Evolutionary conservation across 345 rosid species (phyloP).

Genomic region (Euphorbia peplus): DNA sequence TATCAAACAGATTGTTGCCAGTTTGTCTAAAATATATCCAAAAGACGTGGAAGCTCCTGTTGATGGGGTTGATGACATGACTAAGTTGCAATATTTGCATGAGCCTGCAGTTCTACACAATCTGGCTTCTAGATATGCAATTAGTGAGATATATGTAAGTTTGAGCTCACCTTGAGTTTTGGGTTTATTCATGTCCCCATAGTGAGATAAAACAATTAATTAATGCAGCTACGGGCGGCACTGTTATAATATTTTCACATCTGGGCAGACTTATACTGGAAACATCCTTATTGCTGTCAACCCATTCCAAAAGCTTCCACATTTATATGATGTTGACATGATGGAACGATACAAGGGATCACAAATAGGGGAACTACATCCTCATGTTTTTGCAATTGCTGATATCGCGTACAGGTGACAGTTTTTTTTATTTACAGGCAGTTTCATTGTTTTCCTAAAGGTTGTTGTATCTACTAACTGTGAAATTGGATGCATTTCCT

Average conservation of each 20-base stretch:
- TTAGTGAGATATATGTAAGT: slow-evolving; percentile 74
- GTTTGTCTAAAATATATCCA: slow-evolving; percentile 50
- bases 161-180: slow-evolving; percentile 17
- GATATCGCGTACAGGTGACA: slow-evolving; percentile 77
- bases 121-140: slow-evolving; percentile 55
- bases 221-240: slow-evolving; percentile 27
- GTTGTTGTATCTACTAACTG: slow-evolving; percentile 13
- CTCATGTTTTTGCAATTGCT: slow-evolving; percentile 86
- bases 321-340: slow-evolving; percentile 43
- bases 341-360: slow-evolving; percentile 74
- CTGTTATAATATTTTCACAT: slow-evolving; percentile 43
- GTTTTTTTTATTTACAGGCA: slow-evolving; percentile 1
- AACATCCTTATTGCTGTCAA: slow-evolving; percentile 89
- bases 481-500: slow-evolving; percentile 11
- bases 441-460: slow-evolving; percentile 7
- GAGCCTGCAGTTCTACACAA: slow-evolving; percentile 87
- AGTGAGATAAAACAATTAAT: slow-evolving; percentile 22
- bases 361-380: slow-evolving; percentile 49
- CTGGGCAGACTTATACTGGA: slow-evolving; percentile 80
- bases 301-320: slow-evolving; percentile 74
- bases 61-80: slow-evolving; percentile 93
- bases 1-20: slow-evolving; percentile 47
- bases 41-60: slow-evolving; percentile 60
- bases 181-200: slow-evolving; percentile 18
- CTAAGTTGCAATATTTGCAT: slow-evolving; percentile 66